Evolutionary conservation across 2,329 filamentous ascomycete genomes (phyloP), one percentile per base, ranked within the genome.

Genomic region (Dactylellina parvicollis): DNA sequence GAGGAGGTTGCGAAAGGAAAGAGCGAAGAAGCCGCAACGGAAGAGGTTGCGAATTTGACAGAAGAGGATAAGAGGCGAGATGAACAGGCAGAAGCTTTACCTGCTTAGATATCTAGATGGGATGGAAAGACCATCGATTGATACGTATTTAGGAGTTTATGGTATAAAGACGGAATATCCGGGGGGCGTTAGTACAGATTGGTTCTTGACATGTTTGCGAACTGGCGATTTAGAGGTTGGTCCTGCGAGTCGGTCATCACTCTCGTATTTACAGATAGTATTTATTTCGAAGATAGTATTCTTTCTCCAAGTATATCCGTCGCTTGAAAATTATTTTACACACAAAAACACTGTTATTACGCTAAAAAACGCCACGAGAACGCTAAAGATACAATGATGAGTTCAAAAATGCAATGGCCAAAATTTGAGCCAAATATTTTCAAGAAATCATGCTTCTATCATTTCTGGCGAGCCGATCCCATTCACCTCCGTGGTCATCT

Each of bases 1-100:
- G 57, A n/a, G 34, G 78, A 79, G 50, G 77, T 76, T 50, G 77
- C 56, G 54, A 77, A 80, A 40, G 59, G 65, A 22, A 77, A 80
- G 50, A 78, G 77, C 26, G 75, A 70, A 20, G 78, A 80, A 57
- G 79, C 77, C 28, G 78, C 50, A 36, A 50, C 30, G 16, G 49
- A 34, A 40, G 50, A 66, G 49, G 38, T 49, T 40, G 36, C 75
- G 34, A 65, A 66, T 34, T 38, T 64, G 24, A 69, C 65, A 34
- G 42, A 47, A 47, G 50, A 47, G 20, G 70, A 64, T 32, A 73
- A 66, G 69, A 60, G 28, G 18, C 38, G 28, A 12, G 60, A 76
- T 57, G 66, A 55, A 54, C 77, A 74, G 26, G 56, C 80, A 52
- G 78, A 77, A 71, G 77, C 71, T 42, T 49, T 80, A 32, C 62